Evolutionary conservation across 2,329 filamentous ascomycete genomes (phyloP), one percentile per base, ranked within the genome.

Genomic region (Coniella vitis): DNA sequence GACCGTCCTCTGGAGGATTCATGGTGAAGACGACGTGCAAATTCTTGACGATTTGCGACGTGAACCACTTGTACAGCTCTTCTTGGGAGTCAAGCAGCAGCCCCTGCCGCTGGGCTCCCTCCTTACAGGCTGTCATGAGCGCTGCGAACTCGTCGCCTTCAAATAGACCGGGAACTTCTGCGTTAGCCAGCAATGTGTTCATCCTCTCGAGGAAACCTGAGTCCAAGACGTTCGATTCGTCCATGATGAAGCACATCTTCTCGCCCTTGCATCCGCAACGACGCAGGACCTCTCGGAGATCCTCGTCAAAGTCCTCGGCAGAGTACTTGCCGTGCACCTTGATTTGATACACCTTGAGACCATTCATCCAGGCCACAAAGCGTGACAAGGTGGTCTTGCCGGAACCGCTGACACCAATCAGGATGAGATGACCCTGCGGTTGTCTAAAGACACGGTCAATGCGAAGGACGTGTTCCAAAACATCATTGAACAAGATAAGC

Each of bases 61-160:
- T 98, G 71, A 99, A 99, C 93, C 93, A 99, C 71, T 97, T 97
- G 77, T 98, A 98, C n/a, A 98, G 75, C 67, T 99, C 93, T 70
- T 99, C 94, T 58, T 95, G 90, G 1, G 93, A 97, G 69, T 99
- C 93, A 1, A 98, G 79, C 51, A 97, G 82, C 51, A 97, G 76
- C 41, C 93, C 93, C 71, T 98, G 93, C 54, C 90, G 85, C 66
- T 98, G 93, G 17, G 93, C 91, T 52, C 93, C 94, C 71, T 99
- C 93, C 67, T 96, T 97, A 74, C 94, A 98, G 48, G 90, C 90
- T 21, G 94, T 98, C 93, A 99, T 97, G 55, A 99, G 74, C n/a
- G 93, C 87, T 14, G 93, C 90, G 59, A 95, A 91, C 58, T 98
- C 93, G 59, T 99, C 93, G n/a, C 93, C 93, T 68, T 99, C 94